Evolutionary conservation across 2,329 filamentous ascomycete genomes (phyloP).

Genomic region (Verticillium klebahnii): DNA sequence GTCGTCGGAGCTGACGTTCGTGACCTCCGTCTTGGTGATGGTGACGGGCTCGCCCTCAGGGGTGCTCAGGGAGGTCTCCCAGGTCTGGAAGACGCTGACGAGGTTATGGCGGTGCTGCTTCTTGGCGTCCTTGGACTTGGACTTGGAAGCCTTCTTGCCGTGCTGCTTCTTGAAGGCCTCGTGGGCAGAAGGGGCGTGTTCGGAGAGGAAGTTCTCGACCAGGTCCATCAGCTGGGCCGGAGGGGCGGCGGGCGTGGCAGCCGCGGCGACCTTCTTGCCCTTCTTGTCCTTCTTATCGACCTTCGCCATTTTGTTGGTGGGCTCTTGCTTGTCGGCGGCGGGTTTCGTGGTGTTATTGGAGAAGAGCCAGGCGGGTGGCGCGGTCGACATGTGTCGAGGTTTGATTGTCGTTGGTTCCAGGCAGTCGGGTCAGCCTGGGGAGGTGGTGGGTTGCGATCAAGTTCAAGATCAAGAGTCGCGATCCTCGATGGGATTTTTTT

Average conservation of each 20-base stretch:
- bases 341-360: constrained; percentile 30
- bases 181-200: constrained; percentile 61
- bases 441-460: background rate
- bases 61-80: constrained; percentile 30
- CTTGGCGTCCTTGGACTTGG: constrained; percentile 18
- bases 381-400: constrained; percentile 23
- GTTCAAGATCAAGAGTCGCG: background rate
- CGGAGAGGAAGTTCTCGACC: constrained; percentile 61
- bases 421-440: background rate
- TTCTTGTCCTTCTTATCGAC: constrained; percentile 12
- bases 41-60: constrained; percentile 13
- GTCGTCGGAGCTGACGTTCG: constrained; percentile 13
- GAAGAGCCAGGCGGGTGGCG: constrained; percentile 38
- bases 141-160: constrained; percentile 34
- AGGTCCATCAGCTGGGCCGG: constrained; percentile 61
- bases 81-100: constrained; percentile 44
- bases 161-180: constrained; percentile 60
- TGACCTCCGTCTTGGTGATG: constrained; percentile 15
- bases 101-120: constrained; percentile 32
- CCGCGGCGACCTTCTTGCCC: constrained; percentile 14
- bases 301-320: constrained; percentile 27
- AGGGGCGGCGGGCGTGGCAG: constrained; percentile 27
- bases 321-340: background rate
- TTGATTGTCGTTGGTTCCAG: background rate
- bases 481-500: constrained; percentile 12